Evolutionary conservation across 2,329 filamentous ascomycete species (phyloP).

Genomic region (Pestalotiopsis sp.): DNA sequence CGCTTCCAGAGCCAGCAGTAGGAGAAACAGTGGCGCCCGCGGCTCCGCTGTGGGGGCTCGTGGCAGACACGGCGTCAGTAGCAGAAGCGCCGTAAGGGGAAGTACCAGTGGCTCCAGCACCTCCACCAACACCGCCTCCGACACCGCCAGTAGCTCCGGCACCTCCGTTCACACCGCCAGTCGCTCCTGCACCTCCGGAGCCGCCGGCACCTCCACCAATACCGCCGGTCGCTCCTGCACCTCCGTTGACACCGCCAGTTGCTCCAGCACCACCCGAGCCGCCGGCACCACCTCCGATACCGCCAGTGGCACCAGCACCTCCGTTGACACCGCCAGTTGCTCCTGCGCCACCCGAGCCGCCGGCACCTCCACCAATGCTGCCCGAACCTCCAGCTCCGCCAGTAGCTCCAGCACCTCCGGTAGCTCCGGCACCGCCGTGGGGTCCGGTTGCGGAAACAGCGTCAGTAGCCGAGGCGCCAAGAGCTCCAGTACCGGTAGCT

Average conservation of each 20-base stretch:
- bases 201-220: neutral
- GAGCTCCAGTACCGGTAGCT: neutral
- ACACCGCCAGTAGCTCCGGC: neutral
- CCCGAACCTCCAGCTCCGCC: no score
- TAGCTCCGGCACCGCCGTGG: neutral
- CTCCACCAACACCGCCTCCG: neutral
- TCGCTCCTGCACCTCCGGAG: neutral
- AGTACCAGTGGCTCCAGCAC: neutral
- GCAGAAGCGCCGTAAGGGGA: neutral
- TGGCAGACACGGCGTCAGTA: constrained; percentile 2
- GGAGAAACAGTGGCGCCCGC: neutral
- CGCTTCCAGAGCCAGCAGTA: constrained; percentile 1
- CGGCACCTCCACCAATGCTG: neutral
- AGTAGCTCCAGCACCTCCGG: neutral
- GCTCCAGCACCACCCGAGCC: neutral
- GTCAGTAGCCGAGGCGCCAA: neutral
- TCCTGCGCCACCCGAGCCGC: neutral
- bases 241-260: neutral
- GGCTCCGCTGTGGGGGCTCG: neutral
- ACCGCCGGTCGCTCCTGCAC: neutral
- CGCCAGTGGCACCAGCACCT: neutral
- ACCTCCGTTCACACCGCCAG: neutral
- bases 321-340: neutral
- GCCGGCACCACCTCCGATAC: neutral
- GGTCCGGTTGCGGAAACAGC: neutral